phyloP scores from a whole-genome alignment of 805 yeast species.

The Pichia phayaonensis region DNA sequence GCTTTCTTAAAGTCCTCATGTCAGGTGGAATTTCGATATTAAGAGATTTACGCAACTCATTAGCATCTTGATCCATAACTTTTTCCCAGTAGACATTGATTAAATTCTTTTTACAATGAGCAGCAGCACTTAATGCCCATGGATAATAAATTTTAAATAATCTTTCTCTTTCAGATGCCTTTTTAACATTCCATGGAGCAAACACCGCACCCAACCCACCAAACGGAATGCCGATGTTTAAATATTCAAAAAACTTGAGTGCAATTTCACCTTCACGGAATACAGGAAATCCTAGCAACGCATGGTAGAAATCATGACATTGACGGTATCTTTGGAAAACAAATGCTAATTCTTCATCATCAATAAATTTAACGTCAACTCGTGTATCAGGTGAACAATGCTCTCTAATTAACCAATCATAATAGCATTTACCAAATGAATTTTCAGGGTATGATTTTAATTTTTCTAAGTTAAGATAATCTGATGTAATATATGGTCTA shows the following conservation, averaged over 20 bases:
- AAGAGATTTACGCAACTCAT: slow-evolving; percentile 61
- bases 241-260: slow-evolving; percentile 84
- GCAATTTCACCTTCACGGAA: slow-evolving; percentile 96
- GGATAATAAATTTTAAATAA: slow-evolving; percentile 70
- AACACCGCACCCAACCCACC: slow-evolving; percentile 87
- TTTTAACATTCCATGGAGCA: slow-evolving; percentile 72
- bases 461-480: slow-evolving; percentile 54
- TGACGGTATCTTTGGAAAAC: slow-evolving; percentile 93
- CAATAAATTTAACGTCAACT: slow-evolving; percentile 78
- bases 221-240: slow-evolving; percentile 91
- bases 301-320: slow-evolving; percentile 95
- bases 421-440: slow-evolving; percentile 74
- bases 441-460: slow-evolving; percentile 54
- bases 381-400: slow-evolving; percentile 93
- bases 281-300: slow-evolving; percentile 83
- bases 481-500: slow-evolving; percentile 75
- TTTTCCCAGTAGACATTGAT: slow-evolving; percentile 93
- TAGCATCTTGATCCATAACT: slow-evolving; percentile 59
- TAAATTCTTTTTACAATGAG: slow-evolving; percentile 54
- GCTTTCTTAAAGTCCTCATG: slow-evolving; percentile 54
- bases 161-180: slow-evolving; percentile 49
- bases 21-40: slow-evolving; percentile 77
- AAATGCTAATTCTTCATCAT: slow-evolving; percentile 84
- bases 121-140: slow-evolving; percentile 76
- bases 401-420: slow-evolving; percentile 75